Conservation (phyloP, 495 filamentous ascomycete species). For the Daldinia grandis region DNA sequence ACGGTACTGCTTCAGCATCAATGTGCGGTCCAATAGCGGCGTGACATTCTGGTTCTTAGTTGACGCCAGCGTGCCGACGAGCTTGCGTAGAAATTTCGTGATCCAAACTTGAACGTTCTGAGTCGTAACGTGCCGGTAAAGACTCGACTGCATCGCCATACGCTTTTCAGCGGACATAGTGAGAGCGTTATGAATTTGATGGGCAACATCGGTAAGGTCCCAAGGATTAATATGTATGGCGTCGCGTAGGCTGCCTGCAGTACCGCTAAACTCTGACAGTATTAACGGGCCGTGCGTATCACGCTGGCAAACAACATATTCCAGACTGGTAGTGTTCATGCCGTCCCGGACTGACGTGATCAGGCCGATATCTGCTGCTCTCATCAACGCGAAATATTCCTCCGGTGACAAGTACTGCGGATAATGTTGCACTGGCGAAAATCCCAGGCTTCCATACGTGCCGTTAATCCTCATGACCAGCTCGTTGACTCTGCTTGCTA, state of each 20-base stretch:
- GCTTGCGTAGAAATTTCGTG: slow-evolving; percentile 72
- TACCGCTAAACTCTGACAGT: slow-evolving; percentile 94
- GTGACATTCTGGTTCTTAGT: slow-evolving; percentile 78
- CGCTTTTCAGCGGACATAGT: slow-evolving; percentile 72
- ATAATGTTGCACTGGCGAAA: slow-evolving; percentile 89
- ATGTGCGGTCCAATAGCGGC: slow-evolving; percentile 76
- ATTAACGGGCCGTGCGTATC: slow-evolving; percentile 85
- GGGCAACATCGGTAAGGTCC: slow-evolving; percentile 82
- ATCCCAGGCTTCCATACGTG: slow-evolving; percentile 81
- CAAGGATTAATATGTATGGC: slow-evolving; percentile 96
- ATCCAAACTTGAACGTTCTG: slow-evolving; percentile 88
- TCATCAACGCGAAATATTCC: slow-evolving; percentile 91
- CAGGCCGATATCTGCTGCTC: slow-evolving; percentile 85
- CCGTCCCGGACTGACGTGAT: slow-evolving; percentile 94
- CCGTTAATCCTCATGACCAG: slow-evolving; percentile 91
- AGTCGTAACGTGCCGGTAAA: slow-evolving; percentile 83
- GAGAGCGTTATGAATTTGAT: slow-evolving; percentile 79
- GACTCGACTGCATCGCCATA: slow-evolving; percentile 62
- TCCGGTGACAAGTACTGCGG: slow-evolving; percentile 85
- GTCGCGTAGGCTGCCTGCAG: slow-evolving; percentile 81
- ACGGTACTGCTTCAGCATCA: slow-evolving; percentile 75
- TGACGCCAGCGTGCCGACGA: slow-evolving; percentile 80
- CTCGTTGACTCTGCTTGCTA: slow-evolving; percentile 84
- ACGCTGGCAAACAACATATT: slow-evolving; percentile 91
- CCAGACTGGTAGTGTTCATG: slow-evolving; percentile 95